Evolutionary conservation across 2,329 filamentous ascomycete genomes (phyloP), one percentile per base, ranked within the genome.

Genomic region (Dactylellina haptotyla): DNA sequence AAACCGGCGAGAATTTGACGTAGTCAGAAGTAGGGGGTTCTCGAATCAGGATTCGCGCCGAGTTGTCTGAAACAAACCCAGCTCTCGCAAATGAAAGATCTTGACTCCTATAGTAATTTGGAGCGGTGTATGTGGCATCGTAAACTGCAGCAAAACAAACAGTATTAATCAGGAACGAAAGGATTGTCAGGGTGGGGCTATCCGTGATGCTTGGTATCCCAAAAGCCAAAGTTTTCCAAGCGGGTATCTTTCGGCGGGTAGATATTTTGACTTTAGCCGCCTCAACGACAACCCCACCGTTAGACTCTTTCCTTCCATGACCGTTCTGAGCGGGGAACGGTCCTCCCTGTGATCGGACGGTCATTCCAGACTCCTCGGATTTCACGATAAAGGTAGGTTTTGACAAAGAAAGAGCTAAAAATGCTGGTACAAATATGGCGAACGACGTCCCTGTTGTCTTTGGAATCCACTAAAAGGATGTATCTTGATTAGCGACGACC

Each of bases 61-160:
- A 89, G 0, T 85, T 87, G 16, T 91, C 86, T 3, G 93, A 96
- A 26, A 98, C 89, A 80, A 94, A 94, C 25, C 95, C 95, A 14
- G 97, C 83, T 6, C 95, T 87, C 41, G 91, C 91, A 80, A 99
- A 96, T 0, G 93, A 91, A 9, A 97, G 83, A 76, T 96, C 88
- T 26, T 91, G 83, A 25, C 85, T 88, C 2, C 89, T 88, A 80
- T 96, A 85, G 32, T 90, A 85, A 70, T 89, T 80, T 9, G 87
- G 87, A 1, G 90, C 89, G 18, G 90, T 87, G 79, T 91, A 93
- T 12, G 96, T 84, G 39, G 93, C 86, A 80, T 99, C 95, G 25
- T 89, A 84, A 0, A 89, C 87, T 81, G 94, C 87, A 6, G 86
- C 83, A 4, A 92, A 84, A 41, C 95, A 83, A 1, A 85, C 81